Conservation (phyloP, 1,139 yeast genomes). For the Kodamaea fungicola region DNA sequence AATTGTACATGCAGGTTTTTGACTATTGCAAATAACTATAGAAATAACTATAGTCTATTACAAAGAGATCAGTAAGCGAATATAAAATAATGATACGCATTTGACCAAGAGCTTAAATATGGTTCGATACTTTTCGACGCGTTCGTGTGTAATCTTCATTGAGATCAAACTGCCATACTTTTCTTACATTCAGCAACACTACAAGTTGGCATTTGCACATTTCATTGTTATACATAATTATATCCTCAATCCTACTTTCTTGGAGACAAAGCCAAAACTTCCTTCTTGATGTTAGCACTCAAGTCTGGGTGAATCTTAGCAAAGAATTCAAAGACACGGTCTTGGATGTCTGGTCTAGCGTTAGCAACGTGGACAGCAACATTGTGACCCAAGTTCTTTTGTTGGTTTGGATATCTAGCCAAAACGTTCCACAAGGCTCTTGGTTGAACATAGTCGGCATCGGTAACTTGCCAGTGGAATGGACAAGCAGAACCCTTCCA, state of each 20-base stretch:
- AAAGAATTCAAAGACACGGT: conserved; percentile 76
- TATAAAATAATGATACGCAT: too few species aligned
- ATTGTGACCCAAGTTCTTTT: conserved; percentile 79
- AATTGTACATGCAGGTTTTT: too few species aligned
- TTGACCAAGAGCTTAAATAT: too few species aligned
- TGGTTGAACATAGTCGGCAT: conserved; percentile 72
- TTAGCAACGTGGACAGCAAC: conserved; percentile 68
- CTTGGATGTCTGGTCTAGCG: conserved; percentile 77
- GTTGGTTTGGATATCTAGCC: conserved; percentile 75
- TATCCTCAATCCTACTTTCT: conserved; percentile 28
- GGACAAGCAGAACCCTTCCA: conserved; percentile 89
- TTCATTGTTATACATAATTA: not conserved
- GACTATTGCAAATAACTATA: too few species aligned
- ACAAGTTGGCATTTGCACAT: not conserved
- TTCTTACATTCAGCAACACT: not conserved
- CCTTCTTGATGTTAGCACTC: conserved; percentile 57
- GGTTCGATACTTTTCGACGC: too few species aligned
- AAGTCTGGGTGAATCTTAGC: conserved; percentile 67
- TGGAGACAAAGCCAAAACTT: conserved; percentile 54
- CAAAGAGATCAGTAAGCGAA: too few species aligned
- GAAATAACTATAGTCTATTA: too few species aligned
- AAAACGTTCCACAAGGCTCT: conserved; percentile 66
- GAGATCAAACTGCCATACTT: too few species aligned
- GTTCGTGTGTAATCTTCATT: too few species aligned
- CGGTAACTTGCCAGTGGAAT: conserved; percentile 80